Evolutionary conservation across 2,329 filamentous ascomycete genomes (phyloP), one percentile per base, ranked within the genome.

Genomic region (Laburnicola sp.): DNA sequence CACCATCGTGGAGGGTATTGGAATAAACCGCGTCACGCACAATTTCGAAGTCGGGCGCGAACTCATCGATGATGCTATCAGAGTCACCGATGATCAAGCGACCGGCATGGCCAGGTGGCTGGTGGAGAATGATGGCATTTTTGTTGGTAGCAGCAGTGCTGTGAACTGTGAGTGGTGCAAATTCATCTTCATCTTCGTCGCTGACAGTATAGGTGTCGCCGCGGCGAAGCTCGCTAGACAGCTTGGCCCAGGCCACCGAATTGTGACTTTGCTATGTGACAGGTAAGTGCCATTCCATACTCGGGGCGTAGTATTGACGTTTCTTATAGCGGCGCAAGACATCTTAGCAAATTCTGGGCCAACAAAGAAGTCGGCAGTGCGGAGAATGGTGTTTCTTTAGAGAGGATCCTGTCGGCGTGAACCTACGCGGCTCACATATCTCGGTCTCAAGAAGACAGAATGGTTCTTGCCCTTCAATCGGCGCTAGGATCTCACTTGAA

Each of bases 21-120:
- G 94, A 1, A 89, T 97, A 72, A 99, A 96, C 70, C 86, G 94
- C 2, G 81, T 96, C n/a, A 99, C 94, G 1, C 83, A 85, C 46
- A 99, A 97, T 72, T 94, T 99, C 58, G 89, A 96, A 69, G 87
- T 86, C 26, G 94, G 93, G 0, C 81, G 90, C 58, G 86, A 93
- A 65, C 75, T 97, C 48, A 84, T 99, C 46, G 91, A 97, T 70
- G 91, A 97, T 74, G 93, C 94, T 2, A 85, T 97, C 32, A 84
- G 86, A 52, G 91, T 99, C 10, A 89, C 85, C 2, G 95, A 99
- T 72, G 83, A 85, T 43, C 92, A 99, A 77, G 94, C 94, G 9
- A 85, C 89, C 70, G 82, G 81, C 48, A 99, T 99, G 94, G 94
- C 93, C n/a, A 81, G 90, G 56, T 97, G 91, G 91, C 76, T 99